Base-by-base conservation (phyloP, 306 rosid species). In the Castanea mollissima region DNA sequence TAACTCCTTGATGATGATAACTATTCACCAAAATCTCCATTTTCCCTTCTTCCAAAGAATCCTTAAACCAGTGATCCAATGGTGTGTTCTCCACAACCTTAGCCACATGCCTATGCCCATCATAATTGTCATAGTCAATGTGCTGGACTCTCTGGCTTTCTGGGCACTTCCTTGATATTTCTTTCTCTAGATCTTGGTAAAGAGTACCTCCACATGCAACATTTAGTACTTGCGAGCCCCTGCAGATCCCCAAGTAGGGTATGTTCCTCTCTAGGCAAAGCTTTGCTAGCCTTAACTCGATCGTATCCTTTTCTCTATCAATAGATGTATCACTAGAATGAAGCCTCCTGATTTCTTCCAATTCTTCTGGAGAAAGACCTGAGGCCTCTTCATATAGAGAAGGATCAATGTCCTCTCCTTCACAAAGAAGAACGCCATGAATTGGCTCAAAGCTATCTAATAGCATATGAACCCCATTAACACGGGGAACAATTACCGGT, bases 381-480 rank as follows among this genome's bases (percentile, higher is more conserved):
- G 90, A 41, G 29, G 84, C 63, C 41, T 85, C 74, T 10, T 89
- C 91, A 44, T 94, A 94, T 49, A 85, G 94, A 25, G 93, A 90
- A 2, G 99, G 99, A 76, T 94, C 99, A 13, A 94, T 94, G 78
- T 92, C 99, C 76, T 94, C 99, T 54, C 99, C 99, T 85, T 94
- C 97, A 71, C 97, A 92, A 11, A 94, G 95, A 35, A 94, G 93
- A 16, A 92, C 99, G 15, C 99, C 99, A 83, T 94, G 99, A 85
- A 94, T 94, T 34, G 98, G 98, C 80, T 92, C 97, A 69, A 94
- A 94, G 80, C 98, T 94, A 31, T 93, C 91, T 38, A 94, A 55
- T 27, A 94, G 74, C 93, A 83, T 86, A 31, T 92, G 93, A 19
- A 92, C 90, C 65, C 98, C 98, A 23, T 89, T 78, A 5, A 94